Conservation (phyloP, 192 early-diverging fungal genomes). For the Podila horticola region DNA sequence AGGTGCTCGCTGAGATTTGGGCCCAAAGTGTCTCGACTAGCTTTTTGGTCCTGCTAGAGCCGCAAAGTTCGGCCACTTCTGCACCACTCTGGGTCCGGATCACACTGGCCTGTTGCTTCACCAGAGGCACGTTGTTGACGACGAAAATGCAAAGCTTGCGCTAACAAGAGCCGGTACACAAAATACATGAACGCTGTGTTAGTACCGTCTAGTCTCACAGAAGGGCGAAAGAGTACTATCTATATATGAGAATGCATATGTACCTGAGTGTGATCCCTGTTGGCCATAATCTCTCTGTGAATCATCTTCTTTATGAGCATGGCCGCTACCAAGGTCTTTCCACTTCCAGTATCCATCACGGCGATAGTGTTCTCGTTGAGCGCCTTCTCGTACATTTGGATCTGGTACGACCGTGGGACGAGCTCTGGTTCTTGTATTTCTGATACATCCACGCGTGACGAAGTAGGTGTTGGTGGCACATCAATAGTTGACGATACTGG, state of each 20-base stretch:
- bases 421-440: background rate
- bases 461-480: too few relatives aligned
- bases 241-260: too few relatives aligned
- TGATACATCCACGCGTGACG: too few relatives aligned
- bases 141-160: constrained; percentile 74
- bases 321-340: constrained; percentile 91
- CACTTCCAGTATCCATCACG: constrained; percentile 91
- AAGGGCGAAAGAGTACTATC: too few relatives aligned
- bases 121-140: constrained; percentile 88
- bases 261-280: too few relatives aligned
- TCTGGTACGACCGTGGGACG: constrained; percentile 72
- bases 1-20: constrained; percentile 59
- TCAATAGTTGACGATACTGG: too few relatives aligned
- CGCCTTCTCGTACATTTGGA: constrained; percentile 76
- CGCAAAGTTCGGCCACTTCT: constrained; percentile 70
- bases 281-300: constrained; percentile 18
- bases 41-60: constrained; percentile 70
- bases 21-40: constrained; percentile 73
- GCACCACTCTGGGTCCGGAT: constrained; percentile 74
- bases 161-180: constrained; percentile 18
- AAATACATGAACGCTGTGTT: too few relatives aligned
- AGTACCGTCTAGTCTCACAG: too few relatives aligned
- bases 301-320: constrained; percentile 84
- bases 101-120: constrained; percentile 83
- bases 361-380: constrained; percentile 81